phyloP scores from a whole-genome alignment of 1,284 basidiomycete species.

The Garcileccinum viscosum region DNA sequence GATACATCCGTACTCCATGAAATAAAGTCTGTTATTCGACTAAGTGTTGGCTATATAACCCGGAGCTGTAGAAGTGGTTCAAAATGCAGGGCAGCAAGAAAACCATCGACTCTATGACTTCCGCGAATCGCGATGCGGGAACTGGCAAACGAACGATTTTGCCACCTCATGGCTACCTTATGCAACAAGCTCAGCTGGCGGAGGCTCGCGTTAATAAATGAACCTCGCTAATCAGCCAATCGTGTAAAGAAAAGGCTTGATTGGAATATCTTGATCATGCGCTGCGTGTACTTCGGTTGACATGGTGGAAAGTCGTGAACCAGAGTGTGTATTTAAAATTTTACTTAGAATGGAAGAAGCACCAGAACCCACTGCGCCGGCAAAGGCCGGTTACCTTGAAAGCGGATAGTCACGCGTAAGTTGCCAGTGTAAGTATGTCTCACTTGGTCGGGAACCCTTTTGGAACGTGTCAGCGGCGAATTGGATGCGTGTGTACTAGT shows the following conservation, averaged over 20 bases:
- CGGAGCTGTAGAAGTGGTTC: background rate
- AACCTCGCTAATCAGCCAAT: constrained; percentile 3
- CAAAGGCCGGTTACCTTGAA: background rate
- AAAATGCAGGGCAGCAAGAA: background rate
- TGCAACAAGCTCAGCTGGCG: background rate
- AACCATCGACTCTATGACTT: background rate
- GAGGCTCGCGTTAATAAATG: constrained; percentile 1
- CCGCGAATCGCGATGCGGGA: background rate
- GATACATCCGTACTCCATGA: background rate
- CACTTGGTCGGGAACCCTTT: background rate
- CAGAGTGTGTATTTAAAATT: background rate
- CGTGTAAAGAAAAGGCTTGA: no score
- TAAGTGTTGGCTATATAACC: background rate
- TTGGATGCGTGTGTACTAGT: background rate
- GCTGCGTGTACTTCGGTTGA: background rate
- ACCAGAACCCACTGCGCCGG: background rate
- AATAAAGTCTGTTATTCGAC: background rate
- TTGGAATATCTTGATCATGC: background rate
- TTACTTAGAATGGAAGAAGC: background rate
- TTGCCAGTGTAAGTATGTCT: no score
- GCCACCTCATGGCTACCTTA: constrained; percentile 13
- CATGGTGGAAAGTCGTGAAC: background rate
- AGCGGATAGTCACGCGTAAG: background rate
- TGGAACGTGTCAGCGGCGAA: background rate
- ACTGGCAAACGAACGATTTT: background rate